Conservation (phyloP, 2,329 filamentous ascomycete genomes). For the Sordariomycetes sp. region DNA sequence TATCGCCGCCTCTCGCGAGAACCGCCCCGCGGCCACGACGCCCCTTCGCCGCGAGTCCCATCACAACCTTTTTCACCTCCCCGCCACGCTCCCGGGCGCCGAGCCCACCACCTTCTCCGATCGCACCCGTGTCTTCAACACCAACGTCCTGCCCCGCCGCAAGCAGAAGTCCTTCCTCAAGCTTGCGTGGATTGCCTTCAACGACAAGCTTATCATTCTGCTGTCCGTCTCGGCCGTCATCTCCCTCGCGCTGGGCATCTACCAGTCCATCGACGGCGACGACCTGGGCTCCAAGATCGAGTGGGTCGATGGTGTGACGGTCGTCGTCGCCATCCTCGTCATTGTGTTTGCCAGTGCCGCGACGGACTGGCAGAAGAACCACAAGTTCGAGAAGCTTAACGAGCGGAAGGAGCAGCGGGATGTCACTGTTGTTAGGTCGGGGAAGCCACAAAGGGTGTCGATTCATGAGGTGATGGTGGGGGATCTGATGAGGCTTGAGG, state of each 20-base stretch:
- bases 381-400: conserved; percentile 69
- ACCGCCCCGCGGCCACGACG: conserved; percentile 14
- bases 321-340: conserved; percentile 62
- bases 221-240: conserved; percentile 60
- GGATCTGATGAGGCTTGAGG: conserved; percentile 60
- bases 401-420: conserved; percentile 65
- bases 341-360: conserved; percentile 66
- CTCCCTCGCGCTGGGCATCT: conserved; percentile 61
- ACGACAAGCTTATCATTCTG: conserved; percentile 67
- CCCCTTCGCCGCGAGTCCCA: conserved; percentile 6
- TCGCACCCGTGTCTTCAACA: conserved; percentile 49
- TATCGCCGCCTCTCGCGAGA: conserved; percentile 20
- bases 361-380: conserved; percentile 74
- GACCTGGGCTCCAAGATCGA: conserved; percentile 44
- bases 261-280: conserved; percentile 50
- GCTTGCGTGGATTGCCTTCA: conserved; percentile 67
- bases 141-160: conserved; percentile 51
- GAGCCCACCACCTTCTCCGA: conserved; percentile 25
- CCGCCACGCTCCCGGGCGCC: conserved; percentile 15
- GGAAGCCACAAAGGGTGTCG: conserved; percentile 53
- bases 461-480: conserved; percentile 61
- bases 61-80: conserved; percentile 14
- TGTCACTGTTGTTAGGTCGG: conserved; percentile 67
- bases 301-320: conserved; percentile 74
- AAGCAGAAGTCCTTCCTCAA: conserved; percentile 52